Conservation (phyloP, 305 asterid genomes). For the Fraxinus baroniana region DNA sequence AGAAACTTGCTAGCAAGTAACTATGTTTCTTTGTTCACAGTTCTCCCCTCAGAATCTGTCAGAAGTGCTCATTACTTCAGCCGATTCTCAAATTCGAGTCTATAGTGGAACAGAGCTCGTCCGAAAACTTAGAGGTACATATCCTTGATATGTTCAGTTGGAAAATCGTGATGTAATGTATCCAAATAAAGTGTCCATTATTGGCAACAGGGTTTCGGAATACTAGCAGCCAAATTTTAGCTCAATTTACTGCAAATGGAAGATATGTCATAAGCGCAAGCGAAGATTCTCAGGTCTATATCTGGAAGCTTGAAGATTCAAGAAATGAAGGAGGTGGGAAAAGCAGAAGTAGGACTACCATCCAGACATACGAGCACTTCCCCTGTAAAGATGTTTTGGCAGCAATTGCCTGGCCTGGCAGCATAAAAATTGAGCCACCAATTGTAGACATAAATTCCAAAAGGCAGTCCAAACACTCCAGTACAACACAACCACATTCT, state of each 20-base stretch:
- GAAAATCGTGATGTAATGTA: neutral
- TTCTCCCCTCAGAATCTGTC: conserved; percentile 65
- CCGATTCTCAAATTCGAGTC: conserved; percentile 82
- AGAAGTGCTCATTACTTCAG: conserved; percentile 77
- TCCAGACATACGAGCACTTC: conserved; percentile 69
- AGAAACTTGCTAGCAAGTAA: neutral
- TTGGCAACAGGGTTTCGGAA: conserved; percentile 67
- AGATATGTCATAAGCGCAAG: conserved; percentile 77
- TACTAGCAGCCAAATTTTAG: conserved; percentile 79
- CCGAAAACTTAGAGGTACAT: conserved; percentile 71
- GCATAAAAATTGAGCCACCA: conserved; percentile 57
- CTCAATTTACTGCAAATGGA: conserved; percentile 74
- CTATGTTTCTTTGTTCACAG: conserved; percentile 35
- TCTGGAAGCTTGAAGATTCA: conserved; percentile 74
- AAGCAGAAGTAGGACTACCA: conserved; percentile 35
- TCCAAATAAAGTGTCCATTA: neutral
- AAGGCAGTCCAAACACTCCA: conserved; percentile 56
- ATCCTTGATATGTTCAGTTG: neutral
- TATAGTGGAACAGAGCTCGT: conserved; percentile 56
- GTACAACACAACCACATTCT: conserved; percentile 30
- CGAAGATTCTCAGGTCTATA: conserved; percentile 79
- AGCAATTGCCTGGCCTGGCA: conserved; percentile 83
- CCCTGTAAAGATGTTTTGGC: conserved; percentile 71
- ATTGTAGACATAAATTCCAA: conserved; percentile 67
- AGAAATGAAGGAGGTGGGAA: conserved; percentile 34